Percentiles rank a stretch among this genome's conserved stretches.
These are phyloP conservation scores for Pleomassaria siparia DNA, from an alignment of 2,329 filamentous ascomycete genomes.

Conservation along the genomic window DNA sequence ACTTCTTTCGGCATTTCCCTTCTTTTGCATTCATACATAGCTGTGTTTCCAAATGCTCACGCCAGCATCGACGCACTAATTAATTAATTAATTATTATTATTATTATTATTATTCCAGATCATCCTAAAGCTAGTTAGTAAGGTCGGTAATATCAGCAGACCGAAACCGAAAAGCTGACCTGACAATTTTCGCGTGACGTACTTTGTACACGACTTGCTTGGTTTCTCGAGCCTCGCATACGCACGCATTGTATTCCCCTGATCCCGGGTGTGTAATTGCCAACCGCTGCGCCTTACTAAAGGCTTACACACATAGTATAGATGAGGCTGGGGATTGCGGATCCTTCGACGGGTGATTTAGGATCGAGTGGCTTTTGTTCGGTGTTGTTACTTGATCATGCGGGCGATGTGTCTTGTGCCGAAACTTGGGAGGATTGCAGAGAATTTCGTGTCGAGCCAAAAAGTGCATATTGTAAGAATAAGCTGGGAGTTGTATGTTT, in stretches of 20 bases:
- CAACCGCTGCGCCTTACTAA: no score
- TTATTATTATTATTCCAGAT: no score
- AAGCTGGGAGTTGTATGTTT: not conserved
- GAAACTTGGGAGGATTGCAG: no score
- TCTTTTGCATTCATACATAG: not conserved
- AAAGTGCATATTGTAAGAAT: not conserved
- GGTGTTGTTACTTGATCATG: no score
- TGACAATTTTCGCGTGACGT: not conserved
- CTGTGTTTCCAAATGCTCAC: not conserved
- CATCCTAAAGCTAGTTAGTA: no score
- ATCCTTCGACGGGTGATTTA: no score
- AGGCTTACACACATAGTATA: no score
- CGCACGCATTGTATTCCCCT: not conserved
- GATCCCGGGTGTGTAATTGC: not conserved
- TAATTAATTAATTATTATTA: not conserved
- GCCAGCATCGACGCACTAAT: not conserved
- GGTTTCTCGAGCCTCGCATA: not conserved
- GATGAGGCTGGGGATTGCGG: not conserved
- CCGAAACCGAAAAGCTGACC: not conserved
- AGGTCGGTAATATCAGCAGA: no score
- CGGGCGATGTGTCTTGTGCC: no score
- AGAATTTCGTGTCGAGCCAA: no score
- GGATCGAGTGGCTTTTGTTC: no score
- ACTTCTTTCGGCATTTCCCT: not conserved
- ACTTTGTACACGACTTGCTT: not conserved